Conservation (phyloP, 2,329 filamentous ascomycete genomes). For the Diaporthe amygdali region DNA sequence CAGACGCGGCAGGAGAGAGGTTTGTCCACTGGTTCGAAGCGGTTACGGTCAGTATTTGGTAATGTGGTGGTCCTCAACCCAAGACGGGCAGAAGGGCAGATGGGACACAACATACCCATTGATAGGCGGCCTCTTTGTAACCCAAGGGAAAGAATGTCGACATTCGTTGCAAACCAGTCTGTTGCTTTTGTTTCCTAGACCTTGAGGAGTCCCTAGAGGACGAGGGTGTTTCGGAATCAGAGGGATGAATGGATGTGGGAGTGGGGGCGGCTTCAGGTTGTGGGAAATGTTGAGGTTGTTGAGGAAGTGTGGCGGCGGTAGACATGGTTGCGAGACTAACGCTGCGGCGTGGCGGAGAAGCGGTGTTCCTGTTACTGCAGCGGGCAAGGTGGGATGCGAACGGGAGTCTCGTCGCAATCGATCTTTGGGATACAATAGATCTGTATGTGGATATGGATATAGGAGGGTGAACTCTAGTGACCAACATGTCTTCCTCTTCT, state of each 20-base stretch:
- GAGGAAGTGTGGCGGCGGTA: constrained; percentile 31
- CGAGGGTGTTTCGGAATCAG: constrained; percentile 6
- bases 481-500: not conserved
- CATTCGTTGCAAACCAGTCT: constrained; percentile 48
- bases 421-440: not conserved
- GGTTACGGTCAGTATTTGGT: constrained; percentile 8
- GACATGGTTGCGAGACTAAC: constrained; percentile 33
- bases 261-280: not conserved
- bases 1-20: constrained; percentile 80
- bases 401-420: not conserved
- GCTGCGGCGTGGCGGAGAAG: not conserved
- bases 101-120: constrained; percentile 72
- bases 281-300: constrained; percentile 28
- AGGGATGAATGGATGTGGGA: not conserved
- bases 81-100: not conserved
- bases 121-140: constrained; percentile 88
- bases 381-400: not conserved
- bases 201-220: constrained; percentile 18
- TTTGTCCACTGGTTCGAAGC: constrained; percentile 74
- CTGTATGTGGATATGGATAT: not conserved
- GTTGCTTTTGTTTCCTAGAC: constrained; percentile 6
- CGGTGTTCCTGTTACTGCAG: constrained; percentile 12
- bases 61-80: constrained; percentile 13
- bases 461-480: not conserved
- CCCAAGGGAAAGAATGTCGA: constrained; percentile 77